A percentile compares a stretch with the other conserved stretches of the same genome.
Evolutionary conservation across 2,329 filamentous ascomycete species (phyloP).

Genomic region (Hypomyces perniciosus): DNA sequence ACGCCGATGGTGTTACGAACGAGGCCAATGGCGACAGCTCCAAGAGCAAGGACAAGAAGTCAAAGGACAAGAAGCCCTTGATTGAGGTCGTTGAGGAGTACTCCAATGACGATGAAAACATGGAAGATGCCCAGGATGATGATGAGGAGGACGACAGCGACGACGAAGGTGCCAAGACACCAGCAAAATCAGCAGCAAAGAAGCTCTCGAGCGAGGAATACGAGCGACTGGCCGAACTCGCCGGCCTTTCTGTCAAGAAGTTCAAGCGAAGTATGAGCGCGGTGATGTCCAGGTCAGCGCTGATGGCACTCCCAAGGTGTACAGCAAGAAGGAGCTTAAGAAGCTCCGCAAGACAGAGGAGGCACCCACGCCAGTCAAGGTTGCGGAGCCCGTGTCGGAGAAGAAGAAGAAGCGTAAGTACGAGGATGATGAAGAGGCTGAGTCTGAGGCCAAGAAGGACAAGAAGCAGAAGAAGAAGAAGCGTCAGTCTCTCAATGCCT

Average conservation of each 20-base stretch:
- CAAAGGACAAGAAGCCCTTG: constrained; percentile 38
- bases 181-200: constrained; percentile 29
- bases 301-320: constrained; percentile 59
- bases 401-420: constrained; percentile 68
- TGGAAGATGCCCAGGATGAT: constrained; percentile 33
- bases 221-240: constrained; percentile 55
- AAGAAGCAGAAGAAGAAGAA: constrained; percentile 50
- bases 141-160: constrained; percentile 34
- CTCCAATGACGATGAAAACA: constrained; percentile 34
- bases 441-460: constrained; percentile 49
- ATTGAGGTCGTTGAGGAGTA: constrained; percentile 36
- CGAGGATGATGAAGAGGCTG: constrained; percentile 58
- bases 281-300: constrained; percentile 63
- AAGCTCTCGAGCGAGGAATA: constrained; percentile 52
- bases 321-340: constrained; percentile 73
- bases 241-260: constrained; percentile 66
- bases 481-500: constrained; percentile 32
- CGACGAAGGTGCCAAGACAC: constrained; percentile 27
- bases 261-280: constrained; percentile 71
- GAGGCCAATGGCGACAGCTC: constrained; percentile 36
- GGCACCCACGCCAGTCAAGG: constrained; percentile 38
- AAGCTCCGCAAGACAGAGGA: constrained; percentile 61
- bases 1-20: constrained; percentile 77
- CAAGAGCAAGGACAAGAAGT: constrained; percentile 36
- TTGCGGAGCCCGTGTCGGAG: constrained; percentile 22